These are phyloP conservation scores for Lodderomyces elongisporus DNA, from an alignment of 1,139 yeast species.

Conservation along the genomic window DNA sequence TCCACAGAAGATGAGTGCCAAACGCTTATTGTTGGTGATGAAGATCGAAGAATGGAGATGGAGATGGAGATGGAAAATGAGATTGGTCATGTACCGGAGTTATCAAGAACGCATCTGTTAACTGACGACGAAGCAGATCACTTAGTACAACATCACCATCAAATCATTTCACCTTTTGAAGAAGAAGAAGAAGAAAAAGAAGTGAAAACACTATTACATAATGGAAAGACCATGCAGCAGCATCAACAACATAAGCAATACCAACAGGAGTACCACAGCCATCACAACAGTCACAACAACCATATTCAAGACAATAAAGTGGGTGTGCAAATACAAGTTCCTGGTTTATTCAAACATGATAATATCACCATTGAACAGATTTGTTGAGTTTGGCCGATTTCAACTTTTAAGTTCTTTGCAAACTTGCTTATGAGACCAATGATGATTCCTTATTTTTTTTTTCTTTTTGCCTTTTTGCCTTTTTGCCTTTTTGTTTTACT, in stretches of 20 bases:
- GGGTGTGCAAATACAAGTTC: constrained; percentile 2
- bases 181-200: not conserved
- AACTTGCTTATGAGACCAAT: too few species aligned
- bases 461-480: not conserved
- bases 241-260: not conserved
- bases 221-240: not conserved
- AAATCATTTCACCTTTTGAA: not conserved
- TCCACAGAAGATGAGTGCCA: not conserved
- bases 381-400: constrained; percentile 1
- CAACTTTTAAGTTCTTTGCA: too few species aligned
- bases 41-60: constrained; percentile 14
- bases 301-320: not conserved
- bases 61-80: constrained; percentile 4
- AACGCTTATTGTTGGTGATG: constrained; percentile 9
- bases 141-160: not conserved
- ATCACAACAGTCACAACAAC: constrained; percentile 2
- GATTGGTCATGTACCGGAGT: constrained; percentile 18
- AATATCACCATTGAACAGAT: constrained; percentile 10
- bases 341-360: constrained; percentile 9
- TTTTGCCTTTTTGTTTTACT: not conserved
- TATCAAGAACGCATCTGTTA: constrained; percentile 18
- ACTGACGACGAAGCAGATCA: constrained; percentile 18
- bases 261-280: constrained; percentile 3
- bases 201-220: not conserved
- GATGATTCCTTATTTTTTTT: too few species aligned